Evolutionary conservation across 169 alveolate genomes (phyloP), one percentile per base, ranked within the genome.

Genomic region (Eimeria sp.): DNA sequence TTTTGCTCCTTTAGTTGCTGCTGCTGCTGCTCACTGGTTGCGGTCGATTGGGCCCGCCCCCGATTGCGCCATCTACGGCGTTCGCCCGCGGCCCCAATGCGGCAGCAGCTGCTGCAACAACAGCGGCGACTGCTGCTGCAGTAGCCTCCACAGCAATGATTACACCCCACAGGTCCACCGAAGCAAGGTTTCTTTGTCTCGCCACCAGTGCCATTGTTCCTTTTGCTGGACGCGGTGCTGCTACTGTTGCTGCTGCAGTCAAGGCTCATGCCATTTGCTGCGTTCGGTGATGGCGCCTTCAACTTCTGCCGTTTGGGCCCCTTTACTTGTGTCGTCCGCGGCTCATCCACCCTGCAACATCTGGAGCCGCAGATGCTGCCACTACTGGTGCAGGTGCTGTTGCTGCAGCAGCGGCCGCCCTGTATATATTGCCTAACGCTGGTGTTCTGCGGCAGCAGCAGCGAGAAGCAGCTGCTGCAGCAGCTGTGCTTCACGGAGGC

Each of bases 401-500:
- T 33, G 76, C 76, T 83, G 77, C 90, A 56, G 77, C 56, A 58
- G 58, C 77, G 23, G 77, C 90, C 18, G 20, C 90, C 90, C 72
- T 62, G 76, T 25, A 83, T 43, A 83, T 37, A 83, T 40, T 83
- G 77, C 76, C 90, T 83, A 33, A 83, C 90, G 11, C 76, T 83
- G 77, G 90, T 62, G 76, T 56, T 83, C 54, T 83, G 90, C 90
- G 90, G 90, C 56, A 83, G 46, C 77, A 83, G 90, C 60, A 60
- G 58, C 25, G 90, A 83, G 77, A 58, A 83, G 58, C 90, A 83
- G 64, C 90, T 83, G 60, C 76, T 83, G 66, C 90, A 83, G 76
- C 90, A 83, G 58, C 90, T 83, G 90, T 83, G 72, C 90, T 83
- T 83, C 76, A 83, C 90, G 68, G 90, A 83, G 56, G 90, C 90